Conservation (phyloP, 306 rosid species). For the Clitoria ternatea region DNA sequence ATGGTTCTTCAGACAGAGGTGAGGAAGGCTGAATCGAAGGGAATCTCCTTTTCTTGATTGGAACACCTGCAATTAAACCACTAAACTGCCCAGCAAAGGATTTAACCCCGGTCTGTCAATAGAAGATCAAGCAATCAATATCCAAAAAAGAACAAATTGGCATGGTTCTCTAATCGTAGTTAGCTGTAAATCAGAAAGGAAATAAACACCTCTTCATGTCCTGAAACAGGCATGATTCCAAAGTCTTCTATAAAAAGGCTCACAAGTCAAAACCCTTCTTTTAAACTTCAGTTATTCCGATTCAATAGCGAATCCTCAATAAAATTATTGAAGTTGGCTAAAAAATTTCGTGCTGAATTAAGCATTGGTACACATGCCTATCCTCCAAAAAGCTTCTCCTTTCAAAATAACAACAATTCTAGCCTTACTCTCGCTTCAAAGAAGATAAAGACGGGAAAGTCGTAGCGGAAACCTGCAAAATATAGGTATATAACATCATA, state of each 20-base stretch:
- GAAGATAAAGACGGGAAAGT: neutral
- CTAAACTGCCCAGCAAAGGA: slow-evolving; percentile 56
- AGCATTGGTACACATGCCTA: neutral
- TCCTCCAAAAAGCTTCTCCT: slow-evolving; percentile 23
- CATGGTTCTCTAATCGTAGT: slow-evolving; percentile 47
- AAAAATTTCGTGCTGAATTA: slow-evolving; percentile 18
- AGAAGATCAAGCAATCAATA: slow-evolving; percentile 72
- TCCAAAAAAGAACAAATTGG: slow-evolving; percentile 40
- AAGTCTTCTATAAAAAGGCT: slow-evolving; percentile 36
- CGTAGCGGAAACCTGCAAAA: slow-evolving; percentile 35
- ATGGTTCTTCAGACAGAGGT: slow-evolving; percentile 54
- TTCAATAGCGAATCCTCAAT: slow-evolving; percentile 31
- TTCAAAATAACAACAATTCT: slow-evolving; percentile 5
- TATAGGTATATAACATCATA: neutral
- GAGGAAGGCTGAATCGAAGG: slow-evolving; percentile 53
- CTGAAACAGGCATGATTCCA: slow-evolving; percentile 79
- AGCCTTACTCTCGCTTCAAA: slow-evolving; percentile 6
- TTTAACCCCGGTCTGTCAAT: slow-evolving; percentile 84
- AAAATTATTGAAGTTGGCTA: slow-evolving; percentile 1
- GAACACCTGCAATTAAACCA: slow-evolving; percentile 85
- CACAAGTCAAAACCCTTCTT: slow-evolving; percentile 29
- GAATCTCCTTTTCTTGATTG: slow-evolving; percentile 92
- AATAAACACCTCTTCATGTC: slow-evolving; percentile 85
- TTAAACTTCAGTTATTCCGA: slow-evolving; percentile 18
- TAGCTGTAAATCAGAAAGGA: slow-evolving; percentile 53